phyloP scores from a whole-genome alignment of 176 grass and related monocot species.

The Echinochloa phyllopogon region DNA sequence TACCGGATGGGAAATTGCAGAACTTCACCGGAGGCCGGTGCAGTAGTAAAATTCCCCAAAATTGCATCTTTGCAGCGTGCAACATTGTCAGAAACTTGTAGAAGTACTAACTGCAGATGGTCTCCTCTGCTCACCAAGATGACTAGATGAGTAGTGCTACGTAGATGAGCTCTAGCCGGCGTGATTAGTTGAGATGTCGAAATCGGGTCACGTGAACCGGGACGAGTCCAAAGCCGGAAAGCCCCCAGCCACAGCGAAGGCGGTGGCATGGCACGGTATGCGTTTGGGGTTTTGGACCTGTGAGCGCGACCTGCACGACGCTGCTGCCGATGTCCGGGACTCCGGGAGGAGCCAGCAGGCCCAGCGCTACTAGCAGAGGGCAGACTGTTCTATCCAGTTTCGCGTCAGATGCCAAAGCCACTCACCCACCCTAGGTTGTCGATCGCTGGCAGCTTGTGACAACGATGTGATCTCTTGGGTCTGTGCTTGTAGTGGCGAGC shows the following conservation, averaged over 20 bases:
- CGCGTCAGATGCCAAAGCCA: not conserved
- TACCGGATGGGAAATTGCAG: too few relatives aligned
- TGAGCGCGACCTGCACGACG: not conserved
- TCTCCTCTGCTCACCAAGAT: not conserved
- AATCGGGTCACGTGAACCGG: constrained; percentile 45
- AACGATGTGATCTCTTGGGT: too few relatives aligned
- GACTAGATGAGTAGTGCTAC: not conserved
- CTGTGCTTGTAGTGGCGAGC: too few relatives aligned
- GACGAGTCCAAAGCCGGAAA: not conserved
- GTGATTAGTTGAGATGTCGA: constrained; percentile 41
- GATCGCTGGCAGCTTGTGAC: not conserved
- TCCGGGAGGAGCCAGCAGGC: not conserved
- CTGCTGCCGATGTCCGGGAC: not conserved
- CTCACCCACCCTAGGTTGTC: not conserved
- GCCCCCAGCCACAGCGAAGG: not conserved
- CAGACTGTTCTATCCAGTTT: constrained; percentile 6
- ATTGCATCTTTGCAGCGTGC: too few relatives aligned
- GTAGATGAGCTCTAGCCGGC: not conserved
- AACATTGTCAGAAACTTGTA: too few relatives aligned
- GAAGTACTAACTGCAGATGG: too few relatives aligned
- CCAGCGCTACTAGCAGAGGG: not conserved
- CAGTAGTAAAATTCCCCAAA: too few relatives aligned
- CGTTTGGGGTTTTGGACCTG: not conserved
- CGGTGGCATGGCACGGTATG: not conserved
- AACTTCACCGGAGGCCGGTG: too few relatives aligned